phyloP scores from a whole-genome alignment of 805 yeast genomes.

The Brettanomyces bruxellensis region DNA sequence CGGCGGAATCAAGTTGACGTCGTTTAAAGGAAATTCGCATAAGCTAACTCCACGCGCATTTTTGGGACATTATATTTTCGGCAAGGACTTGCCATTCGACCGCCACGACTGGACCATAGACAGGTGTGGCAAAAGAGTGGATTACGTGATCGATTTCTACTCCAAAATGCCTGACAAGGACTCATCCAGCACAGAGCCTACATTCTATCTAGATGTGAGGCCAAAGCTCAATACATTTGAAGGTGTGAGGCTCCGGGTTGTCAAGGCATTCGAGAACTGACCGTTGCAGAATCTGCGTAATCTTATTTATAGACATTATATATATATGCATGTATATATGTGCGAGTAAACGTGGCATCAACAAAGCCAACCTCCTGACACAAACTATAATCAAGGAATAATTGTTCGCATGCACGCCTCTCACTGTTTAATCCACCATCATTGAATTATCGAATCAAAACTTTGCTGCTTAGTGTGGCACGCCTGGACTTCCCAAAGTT shows the following conservation, averaged over 20 bases:
- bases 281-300: background rate
- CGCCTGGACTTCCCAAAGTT: constrained; percentile 16
- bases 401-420: too few species aligned
- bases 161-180: constrained; percentile 27
- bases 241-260: constrained; percentile 65
- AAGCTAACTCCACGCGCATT: constrained; percentile 86
- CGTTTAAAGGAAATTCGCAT: constrained; percentile 83
- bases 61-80: constrained; percentile 47
- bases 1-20: constrained; percentile 78
- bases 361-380: background rate
- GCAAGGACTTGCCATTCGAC: constrained; percentile 79
- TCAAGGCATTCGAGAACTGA: constrained; percentile 46
- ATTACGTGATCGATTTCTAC: constrained; percentile 91
- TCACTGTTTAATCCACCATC: too few species aligned
- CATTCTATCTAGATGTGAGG: constrained; percentile 78
- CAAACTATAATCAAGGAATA: too few species aligned
- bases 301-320: background rate
- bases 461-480: background rate
- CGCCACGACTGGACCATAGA: constrained; percentile 92
- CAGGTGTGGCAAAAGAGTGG: constrained; percentile 75
- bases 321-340: background rate
- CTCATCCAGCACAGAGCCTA: constrained; percentile 40
- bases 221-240: constrained; percentile 81
- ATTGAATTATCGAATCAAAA: too few species aligned
- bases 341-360: background rate